A percentile compares a stretch with the other conserved stretches of the same genome.
phyloP scores from a whole-genome alignment of 2,329 filamentous ascomycete genomes.

The Xylaria sp. region DNA sequence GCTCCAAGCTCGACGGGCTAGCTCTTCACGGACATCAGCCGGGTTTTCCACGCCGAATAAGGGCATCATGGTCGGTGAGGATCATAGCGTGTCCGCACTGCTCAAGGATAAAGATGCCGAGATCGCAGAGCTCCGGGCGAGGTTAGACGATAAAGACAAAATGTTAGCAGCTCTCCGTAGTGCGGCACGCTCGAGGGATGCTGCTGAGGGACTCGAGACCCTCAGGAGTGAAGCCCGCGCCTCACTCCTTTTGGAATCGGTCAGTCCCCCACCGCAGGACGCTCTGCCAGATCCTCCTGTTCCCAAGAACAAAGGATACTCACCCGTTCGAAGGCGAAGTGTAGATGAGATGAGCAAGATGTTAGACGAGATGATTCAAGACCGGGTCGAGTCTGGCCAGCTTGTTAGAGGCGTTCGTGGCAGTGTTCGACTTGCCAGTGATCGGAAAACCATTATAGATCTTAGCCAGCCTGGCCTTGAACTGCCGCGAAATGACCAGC shows the following conservation, averaged over 20 bases:
- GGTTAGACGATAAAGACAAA: conserved; percentile 92
- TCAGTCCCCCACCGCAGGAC: conserved; percentile 50
- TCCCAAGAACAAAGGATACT: conserved; percentile 45
- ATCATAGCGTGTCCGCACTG: conserved; percentile 76
- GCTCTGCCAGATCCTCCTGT: conserved; percentile 49
- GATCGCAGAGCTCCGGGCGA: conserved; percentile 88
- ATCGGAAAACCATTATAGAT: conserved; percentile 55
- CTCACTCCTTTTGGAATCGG: conserved; percentile 50
- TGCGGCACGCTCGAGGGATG: conserved; percentile 86
- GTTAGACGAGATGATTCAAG: conserved; percentile 96
- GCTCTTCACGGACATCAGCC: conserved; percentile 86
- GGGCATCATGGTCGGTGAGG: conserved; percentile 78
- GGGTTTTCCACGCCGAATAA: conserved; percentile 72
- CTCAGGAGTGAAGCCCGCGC: conserved; percentile 49
- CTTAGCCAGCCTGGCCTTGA: conserved; percentile 51
- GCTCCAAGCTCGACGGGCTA: conserved; percentile 88
- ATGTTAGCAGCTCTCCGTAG: conserved; percentile 90
- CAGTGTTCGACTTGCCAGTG: conserved; percentile 70
- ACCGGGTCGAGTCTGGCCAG: conserved; percentile 81
- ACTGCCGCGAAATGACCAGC: conserved; percentile 54
- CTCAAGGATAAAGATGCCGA: conserved; percentile 92
- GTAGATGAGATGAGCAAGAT: conserved; percentile 94
- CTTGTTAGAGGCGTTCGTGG: conserved; percentile 74
- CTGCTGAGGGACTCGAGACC: conserved; percentile 68
- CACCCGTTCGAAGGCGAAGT: conserved; percentile 66